Evolutionary conservation across 129 eudicot species (phyloP), one percentile per base, ranked within the genome.

Genomic region (Pseudognaphalium luteoalbum): DNA sequence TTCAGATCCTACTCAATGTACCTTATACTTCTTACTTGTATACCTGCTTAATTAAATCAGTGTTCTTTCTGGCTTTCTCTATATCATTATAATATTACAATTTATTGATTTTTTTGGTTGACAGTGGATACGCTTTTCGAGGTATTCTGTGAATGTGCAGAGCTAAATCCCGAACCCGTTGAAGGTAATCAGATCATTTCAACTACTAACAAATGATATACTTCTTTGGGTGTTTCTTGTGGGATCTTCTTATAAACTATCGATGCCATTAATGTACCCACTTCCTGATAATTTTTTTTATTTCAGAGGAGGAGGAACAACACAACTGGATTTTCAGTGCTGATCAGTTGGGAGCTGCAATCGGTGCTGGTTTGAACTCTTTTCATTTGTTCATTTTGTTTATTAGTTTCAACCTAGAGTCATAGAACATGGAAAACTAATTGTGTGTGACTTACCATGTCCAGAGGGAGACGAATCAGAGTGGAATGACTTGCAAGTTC

Each of bases 301-400:
- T 22, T 54, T 69, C 80, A 87, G 96, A 90, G 69, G 97, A 88
- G 51, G 90, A 69, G 28, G 78, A 77, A 80, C 88, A 86, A 63
- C 93, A 91, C 69, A 87, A 89, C 58, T 91, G 98, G 98, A 78
- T 88, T 62, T 91, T 87, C 74, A 94, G 96, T 94, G 97, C 84
- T 81, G 98, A 94, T 81, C 96, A 90, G 81, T 59, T 93, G 76
- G 81, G 80, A 29, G 83, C 85, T 20, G 85, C 37, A 41, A 20
- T 74, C 15, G 91, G 89, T 88, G 79, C 71, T 32, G 63, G 71
- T 70, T 62, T 61, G 50, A 17, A 25, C 41, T n/a, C 4, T 21
- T 60, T 76, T 22, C 68, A 44, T 56, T 73, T 65, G 39, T 65
- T 21, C 62, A 57, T 19, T 57, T 57, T 57, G 34, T 28, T 61